Percentiles rank a stretch among this genome's conserved stretches.
Conservation (phyloP, 2,329 filamentous ascomycete genomes). For the Calonectria fujianensis region DNA sequence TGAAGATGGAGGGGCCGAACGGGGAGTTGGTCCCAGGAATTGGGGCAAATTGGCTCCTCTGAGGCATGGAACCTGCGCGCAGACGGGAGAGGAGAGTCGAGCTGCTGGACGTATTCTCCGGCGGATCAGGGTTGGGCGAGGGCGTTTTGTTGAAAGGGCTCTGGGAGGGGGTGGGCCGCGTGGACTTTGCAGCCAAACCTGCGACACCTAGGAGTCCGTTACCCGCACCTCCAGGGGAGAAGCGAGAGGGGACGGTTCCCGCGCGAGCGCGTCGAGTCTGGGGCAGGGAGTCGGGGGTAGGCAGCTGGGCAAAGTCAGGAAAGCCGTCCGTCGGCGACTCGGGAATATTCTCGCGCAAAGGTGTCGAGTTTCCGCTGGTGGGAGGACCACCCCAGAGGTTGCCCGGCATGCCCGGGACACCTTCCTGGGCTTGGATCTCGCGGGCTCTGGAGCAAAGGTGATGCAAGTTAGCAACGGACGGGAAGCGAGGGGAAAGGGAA, state of each 20-base stretch:
- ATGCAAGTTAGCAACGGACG: slow-evolving; percentile 43
- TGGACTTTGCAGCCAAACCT: slow-evolving; percentile 81
- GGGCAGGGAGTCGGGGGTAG: slow-evolving; percentile 79
- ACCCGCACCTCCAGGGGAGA: slow-evolving; percentile 84
- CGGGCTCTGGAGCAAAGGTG: slow-evolving; percentile 79
- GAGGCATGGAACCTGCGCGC: slow-evolving; percentile 94
- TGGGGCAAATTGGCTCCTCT: slow-evolving; percentile 82
- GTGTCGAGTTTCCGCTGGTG: slow-evolving; percentile 96
- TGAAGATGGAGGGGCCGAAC: slow-evolving; percentile 94
- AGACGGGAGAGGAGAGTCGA: slow-evolving; percentile 89
- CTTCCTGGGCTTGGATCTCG: slow-evolving; percentile 98
- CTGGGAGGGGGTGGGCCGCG: slow-evolving; percentile 88
- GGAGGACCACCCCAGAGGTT: slow-evolving; percentile 96
- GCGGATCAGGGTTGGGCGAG: slow-evolving; percentile 72
- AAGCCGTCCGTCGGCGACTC: slow-evolving; percentile 98
- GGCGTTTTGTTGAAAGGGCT: slow-evolving; percentile 86
- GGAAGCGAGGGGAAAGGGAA: neutral
- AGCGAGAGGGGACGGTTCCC: slow-evolving; percentile 95
- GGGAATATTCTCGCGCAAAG: slow-evolving; percentile 96
- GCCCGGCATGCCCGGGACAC: slow-evolving; percentile 79
- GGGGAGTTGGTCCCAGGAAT: slow-evolving; percentile 76
- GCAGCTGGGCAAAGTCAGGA: slow-evolving; percentile 87
- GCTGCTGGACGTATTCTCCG: slow-evolving; percentile 71
- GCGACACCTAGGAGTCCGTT: slow-evolving; percentile 76
- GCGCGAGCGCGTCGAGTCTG: slow-evolving; percentile 88